Evolutionary conservation across 495 filamentous ascomycete species (phyloP), one percentile per base, ranked within the genome.

Genomic region (Cercophora samala): DNA sequence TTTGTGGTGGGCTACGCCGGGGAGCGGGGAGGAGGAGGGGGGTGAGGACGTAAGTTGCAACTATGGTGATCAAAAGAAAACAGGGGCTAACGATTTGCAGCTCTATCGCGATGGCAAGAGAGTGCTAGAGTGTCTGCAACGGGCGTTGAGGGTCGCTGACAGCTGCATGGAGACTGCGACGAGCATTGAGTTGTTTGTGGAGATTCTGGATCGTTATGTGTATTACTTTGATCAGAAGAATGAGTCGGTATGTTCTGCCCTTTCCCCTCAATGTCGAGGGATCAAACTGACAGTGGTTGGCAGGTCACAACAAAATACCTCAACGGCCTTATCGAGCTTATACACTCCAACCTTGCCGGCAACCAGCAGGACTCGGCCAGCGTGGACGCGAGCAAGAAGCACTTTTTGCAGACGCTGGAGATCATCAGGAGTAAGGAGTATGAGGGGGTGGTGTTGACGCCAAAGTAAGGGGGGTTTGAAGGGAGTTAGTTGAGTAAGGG

Each of bases 181-280:
- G 2, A 97, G 92, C 3, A 93, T 98, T 24, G 95, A 99, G 79
- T 83, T 99, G 53, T 99, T 99, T 73, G 95, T 99, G 60, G 95
- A 99, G 79, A 98, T 99, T 67, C 81, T 99, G 66, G 97, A 98
- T 74, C 87, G 95, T 75, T 99, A 98, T 79, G 95, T 98, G 62
- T 99, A 99, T 77, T 98, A 97, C 78, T 99, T 97, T 79, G 95
- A 99, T 78, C 93, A 98, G 73, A 93, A 96, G 79, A 99, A 99
- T 78, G 95, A 99, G 79, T 94, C 92, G 58, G 94, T 92, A 80
- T 78, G 89, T 77, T 19, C 24, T 29, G 11, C 18, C 0, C 23
- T 60, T 26, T 60, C 25, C 25, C 19, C n/a, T n/a, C n/a, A n/a
- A n/a, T n/a, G n/a, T n/a, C n/a, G n/a, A n/a, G n/a, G n/a, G n/a